A percentile compares a stretch with the other conserved stretches of the same genome.
Conservation (phyloP, 176 grass and related monocot species). For the Juncus effusus region DNA sequence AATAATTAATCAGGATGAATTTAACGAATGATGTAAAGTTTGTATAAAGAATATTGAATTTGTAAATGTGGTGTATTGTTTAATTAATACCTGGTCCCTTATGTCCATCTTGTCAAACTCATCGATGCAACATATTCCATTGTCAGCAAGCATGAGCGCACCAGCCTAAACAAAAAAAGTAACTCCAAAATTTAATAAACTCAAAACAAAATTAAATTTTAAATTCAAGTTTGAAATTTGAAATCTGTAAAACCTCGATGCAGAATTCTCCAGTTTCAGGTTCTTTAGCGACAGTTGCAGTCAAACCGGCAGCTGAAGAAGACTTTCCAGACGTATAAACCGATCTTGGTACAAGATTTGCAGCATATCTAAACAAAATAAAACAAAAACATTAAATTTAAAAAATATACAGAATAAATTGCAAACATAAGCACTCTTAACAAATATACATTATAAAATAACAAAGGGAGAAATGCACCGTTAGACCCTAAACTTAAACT, state of each 20-base stretch:
- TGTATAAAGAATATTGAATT: conserved; percentile 11
- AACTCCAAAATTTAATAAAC: conserved; percentile 9
- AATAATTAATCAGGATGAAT: conserved; percentile 1
- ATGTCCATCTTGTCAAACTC: conserved; percentile 99
- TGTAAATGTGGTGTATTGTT: conserved; percentile 19
- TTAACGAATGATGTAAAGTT: background rate
- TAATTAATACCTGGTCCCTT: conserved; percentile 64
- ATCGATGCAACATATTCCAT: conserved; percentile 95
- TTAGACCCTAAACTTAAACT: too few relatives aligned
- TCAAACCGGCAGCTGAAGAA: conserved; percentile 95
- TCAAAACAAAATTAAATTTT: background rate
- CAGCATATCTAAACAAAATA: conserved; percentile 60
- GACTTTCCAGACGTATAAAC: conserved; percentile 98
- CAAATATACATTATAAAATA: too few relatives aligned
- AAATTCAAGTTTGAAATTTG: background rate
- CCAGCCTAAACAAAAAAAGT: conserved; percentile 66
- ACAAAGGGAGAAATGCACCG: background rate
- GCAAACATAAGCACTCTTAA: too few relatives aligned
- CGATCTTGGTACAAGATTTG: conserved; percentile 78
- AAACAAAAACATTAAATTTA: conserved; percentile 16
- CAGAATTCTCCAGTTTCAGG: conserved; percentile 98
- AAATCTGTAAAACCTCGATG: conserved; percentile 67
- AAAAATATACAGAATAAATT: background rate
- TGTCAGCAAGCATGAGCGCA: conserved; percentile 98
- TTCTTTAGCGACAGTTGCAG: conserved; percentile 95